Evolutionary conservation across 495 filamentous ascomycete species (phyloP).

Genomic region (Penicillium ucsense): DNA sequence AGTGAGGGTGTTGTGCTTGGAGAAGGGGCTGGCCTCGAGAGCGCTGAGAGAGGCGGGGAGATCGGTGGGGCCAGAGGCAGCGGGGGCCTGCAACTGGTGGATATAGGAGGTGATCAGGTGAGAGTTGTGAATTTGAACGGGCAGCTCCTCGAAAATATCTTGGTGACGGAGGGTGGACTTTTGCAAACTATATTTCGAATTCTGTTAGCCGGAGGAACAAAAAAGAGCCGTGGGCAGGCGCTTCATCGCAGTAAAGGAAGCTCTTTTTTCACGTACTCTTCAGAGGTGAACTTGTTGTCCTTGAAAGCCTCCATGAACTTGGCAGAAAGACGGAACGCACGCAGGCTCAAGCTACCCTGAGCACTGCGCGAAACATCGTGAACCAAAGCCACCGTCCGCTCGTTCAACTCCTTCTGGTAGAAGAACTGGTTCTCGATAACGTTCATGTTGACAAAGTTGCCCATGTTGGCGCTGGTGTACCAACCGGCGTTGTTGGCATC

Average conservation of each 20-base stretch:
- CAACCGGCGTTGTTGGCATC: slow-evolving; percentile 97
- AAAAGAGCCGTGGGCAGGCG: no score
- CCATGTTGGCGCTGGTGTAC: slow-evolving; percentile 98
- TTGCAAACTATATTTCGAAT: slow-evolving; percentile 53
- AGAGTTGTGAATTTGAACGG: slow-evolving; percentile 89
- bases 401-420: slow-evolving; percentile 90
- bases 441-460: slow-evolving; percentile 90
- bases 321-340: slow-evolving; percentile 81
- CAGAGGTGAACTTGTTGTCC: slow-evolving; percentile 93
- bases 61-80: slow-evolving; percentile 48
- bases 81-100: slow-evolving; percentile 67
- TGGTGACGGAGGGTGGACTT: slow-evolving; percentile 89
- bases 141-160: slow-evolving; percentile 87
- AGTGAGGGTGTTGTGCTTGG: slow-evolving; percentile 50
- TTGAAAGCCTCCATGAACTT: slow-evolving; percentile 88
- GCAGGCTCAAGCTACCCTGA: slow-evolving; percentile 79
- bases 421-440: slow-evolving; percentile 97
- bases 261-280: slow-evolving; percentile 52
- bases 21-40: slow-evolving; percentile 45
- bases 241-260: not conserved
- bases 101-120: slow-evolving; percentile 93
- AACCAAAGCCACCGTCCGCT: slow-evolving; percentile 85
- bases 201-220: not conserved
- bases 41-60: slow-evolving; percentile 70
- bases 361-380: slow-evolving; percentile 91